Percentiles rank a stretch among this genome's conserved stretches.
phyloP scores from a whole-genome alignment of 1,284 basidiomycete genomes.

The Leccinum griseonigrum region DNA sequence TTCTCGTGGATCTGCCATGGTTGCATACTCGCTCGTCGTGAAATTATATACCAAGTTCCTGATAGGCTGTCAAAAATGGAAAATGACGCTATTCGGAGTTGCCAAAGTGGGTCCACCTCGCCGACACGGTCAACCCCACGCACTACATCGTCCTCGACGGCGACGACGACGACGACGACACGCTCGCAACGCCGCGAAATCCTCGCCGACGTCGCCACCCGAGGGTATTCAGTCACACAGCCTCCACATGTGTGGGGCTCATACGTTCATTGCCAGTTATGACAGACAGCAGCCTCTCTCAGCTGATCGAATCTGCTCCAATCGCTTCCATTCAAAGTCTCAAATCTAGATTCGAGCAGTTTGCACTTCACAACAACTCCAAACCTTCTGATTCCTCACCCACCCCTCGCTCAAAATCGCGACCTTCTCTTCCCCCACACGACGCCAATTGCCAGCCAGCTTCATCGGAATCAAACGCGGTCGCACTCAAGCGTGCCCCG shows the following conservation, averaged over 20 bases:
- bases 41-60: background rate
- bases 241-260: conserved; percentile 6
- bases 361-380: conserved; percentile 22
- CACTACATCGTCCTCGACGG: background rate
- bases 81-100: conserved; percentile 14
- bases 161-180: background rate
- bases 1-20: too few species aligned
- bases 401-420: conserved; percentile 41
- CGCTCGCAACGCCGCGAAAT: background rate
- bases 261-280: conserved; percentile 14
- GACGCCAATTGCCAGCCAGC: conserved; percentile 5
- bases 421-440: conserved; percentile 37
- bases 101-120: conserved; percentile 9
- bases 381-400: conserved; percentile 27
- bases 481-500: conserved; percentile 44
- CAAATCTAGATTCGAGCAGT: conserved; percentile 62
- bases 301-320: conserved; percentile 47
- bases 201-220: background rate
- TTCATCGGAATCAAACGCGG: conserved; percentile 20
- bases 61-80: conserved; percentile 8
- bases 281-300: conserved; percentile 19
- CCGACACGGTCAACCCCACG: background rate
- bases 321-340: conserved; percentile 64
- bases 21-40: too few species aligned
- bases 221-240: conserved; percentile 8